phyloP scores from a whole-genome alignment of 2,329 filamentous ascomycete genomes.

The Hortaea werneckii region DNA sequence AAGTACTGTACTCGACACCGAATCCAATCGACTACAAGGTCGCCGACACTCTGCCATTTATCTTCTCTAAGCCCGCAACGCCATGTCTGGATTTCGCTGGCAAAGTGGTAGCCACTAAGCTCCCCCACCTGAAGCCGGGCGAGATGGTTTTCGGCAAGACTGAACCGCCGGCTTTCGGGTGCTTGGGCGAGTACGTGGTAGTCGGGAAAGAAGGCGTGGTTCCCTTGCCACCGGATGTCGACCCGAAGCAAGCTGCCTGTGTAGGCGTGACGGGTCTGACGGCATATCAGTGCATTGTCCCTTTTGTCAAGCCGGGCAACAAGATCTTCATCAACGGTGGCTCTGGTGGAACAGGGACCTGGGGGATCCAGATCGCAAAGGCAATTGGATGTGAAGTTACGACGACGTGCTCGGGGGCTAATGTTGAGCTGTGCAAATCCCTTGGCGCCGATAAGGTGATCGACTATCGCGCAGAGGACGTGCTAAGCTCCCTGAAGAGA shows the following conservation, averaged over 20 bases:
- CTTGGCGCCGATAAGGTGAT: conserved; percentile 56
- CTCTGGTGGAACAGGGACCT: conserved; percentile 51
- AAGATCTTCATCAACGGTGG: conserved; percentile 55
- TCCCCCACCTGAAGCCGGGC: conserved; percentile 23
- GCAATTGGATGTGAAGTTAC: conserved; percentile 49
- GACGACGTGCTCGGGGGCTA: conserved; percentile 47
- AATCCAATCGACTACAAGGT: conserved; percentile 46
- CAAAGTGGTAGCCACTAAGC: conserved; percentile 31
- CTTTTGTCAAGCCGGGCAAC: conserved; percentile 31
- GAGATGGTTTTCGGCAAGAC: conserved; percentile 32
- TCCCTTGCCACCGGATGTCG: conserved; percentile 26
- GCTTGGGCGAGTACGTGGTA: conserved; percentile 29
- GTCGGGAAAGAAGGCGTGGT: conserved; percentile 10
- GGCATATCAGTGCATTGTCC: conserved; percentile 29
- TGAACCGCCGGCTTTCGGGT: conserved; percentile 24
- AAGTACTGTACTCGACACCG: conserved; percentile 34
- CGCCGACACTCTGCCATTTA: conserved; percentile 23
- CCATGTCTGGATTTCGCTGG: conserved; percentile 43
- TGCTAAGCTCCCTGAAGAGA: conserved; percentile 37
- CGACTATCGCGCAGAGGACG: conserved; percentile 46
- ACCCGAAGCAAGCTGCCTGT: conserved; percentile 26
- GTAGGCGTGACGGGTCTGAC: conserved; percentile 30
- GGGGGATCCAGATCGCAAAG: conserved; percentile 55
- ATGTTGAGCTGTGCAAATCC: conserved; percentile 45
- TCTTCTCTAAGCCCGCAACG: conserved; percentile 5